Evolutionary conservation across 257 asterid species (phyloP), one percentile per base, ranked within the genome.

Genomic region (Plantago major): DNA sequence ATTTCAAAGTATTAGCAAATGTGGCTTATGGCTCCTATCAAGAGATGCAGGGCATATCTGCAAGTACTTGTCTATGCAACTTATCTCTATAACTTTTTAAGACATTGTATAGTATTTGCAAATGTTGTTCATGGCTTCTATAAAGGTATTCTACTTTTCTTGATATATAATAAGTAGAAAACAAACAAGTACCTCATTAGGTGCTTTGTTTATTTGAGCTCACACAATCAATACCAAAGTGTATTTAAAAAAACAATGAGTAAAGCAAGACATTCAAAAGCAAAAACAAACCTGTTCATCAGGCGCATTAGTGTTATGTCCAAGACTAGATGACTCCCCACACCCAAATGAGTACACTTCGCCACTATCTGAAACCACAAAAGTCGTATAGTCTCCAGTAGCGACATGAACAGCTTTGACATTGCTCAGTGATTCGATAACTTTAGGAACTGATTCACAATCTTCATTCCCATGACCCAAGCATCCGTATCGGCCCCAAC

Each of bases 401-500:
- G 99, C 99, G 55, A 94, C 90, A 57, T 83, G 79, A 10, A 90
- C 93, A 6, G 97, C 99, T 76, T 84, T 89, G 42, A 87, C 75
- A 42, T 82, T 65, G 74, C 79, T 77, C 30, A 94, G 86, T 42
- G 87, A 86, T 74, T 87, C 94, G 13, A 94, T 97, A 15, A 94
- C 99, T 69, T 87, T 94, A 45, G 99, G 99, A 44, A 69, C 79
- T 7, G 92, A 81, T 67, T 94, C 96, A 67, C 95, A 90, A 28
- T 90, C 95, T 77, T 94, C 96, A 37, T 90, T 94, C 3, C 99
- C 97, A 46, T 94, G 99, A 46, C 99, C 99, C 79, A 94, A 83
- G 80, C 99, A 94, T 5, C 99, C 99, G 26, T 90, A 87, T 18
- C 96, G 92, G 1, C 99, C 99, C 99, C 99, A 94, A 9, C 99